Evolutionary conservation across 441 rosid genomes (phyloP).

Genomic region (Melastoma candidum): DNA sequence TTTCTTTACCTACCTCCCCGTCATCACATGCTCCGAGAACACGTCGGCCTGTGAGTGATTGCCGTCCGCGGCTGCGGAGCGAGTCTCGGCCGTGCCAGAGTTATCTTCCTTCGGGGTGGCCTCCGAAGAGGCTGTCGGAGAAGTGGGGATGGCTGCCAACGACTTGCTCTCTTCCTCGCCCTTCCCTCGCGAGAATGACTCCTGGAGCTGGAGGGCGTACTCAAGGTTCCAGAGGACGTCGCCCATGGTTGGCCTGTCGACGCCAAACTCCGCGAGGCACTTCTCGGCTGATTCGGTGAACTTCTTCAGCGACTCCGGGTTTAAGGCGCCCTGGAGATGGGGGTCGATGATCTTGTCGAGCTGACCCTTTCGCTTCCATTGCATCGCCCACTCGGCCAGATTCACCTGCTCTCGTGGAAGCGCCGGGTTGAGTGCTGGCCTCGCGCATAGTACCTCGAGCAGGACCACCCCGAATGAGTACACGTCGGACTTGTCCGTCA

Average conservation of each 20-base stretch:
- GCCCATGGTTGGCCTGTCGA: constrained; percentile 33
- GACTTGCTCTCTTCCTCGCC: constrained; percentile 6
- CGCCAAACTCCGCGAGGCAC: constrained; percentile 78
- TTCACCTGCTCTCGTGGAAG: constrained; percentile 81
- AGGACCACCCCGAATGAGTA: constrained; percentile 88
- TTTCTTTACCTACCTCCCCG: rapidly evolving
- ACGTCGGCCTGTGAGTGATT: not conserved
- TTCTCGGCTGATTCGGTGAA: constrained; percentile 83
- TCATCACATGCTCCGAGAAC: not conserved
- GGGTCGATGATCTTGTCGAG: constrained; percentile 81
- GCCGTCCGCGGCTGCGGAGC: not conserved
- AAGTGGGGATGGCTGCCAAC: not conserved
- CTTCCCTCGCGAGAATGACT: constrained; percentile 8
- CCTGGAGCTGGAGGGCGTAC: constrained; percentile 5
- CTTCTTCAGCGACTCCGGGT: constrained; percentile 86
- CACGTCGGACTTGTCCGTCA: constrained; percentile 80
- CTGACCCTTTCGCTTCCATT: constrained; percentile 73
- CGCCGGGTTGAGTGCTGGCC: constrained; percentile 65
- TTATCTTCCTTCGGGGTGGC: not conserved
- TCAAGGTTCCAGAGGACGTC: constrained; percentile 11
- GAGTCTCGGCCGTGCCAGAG: not conserved
- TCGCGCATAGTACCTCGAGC: constrained; percentile 64
- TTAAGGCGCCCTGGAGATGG: constrained; percentile 40
- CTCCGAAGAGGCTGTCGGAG: not conserved
- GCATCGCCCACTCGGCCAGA: constrained; percentile 95